Base-by-base conservation (phyloP, 208 protist genomes). In the Leishmania gerbilli region DNA sequence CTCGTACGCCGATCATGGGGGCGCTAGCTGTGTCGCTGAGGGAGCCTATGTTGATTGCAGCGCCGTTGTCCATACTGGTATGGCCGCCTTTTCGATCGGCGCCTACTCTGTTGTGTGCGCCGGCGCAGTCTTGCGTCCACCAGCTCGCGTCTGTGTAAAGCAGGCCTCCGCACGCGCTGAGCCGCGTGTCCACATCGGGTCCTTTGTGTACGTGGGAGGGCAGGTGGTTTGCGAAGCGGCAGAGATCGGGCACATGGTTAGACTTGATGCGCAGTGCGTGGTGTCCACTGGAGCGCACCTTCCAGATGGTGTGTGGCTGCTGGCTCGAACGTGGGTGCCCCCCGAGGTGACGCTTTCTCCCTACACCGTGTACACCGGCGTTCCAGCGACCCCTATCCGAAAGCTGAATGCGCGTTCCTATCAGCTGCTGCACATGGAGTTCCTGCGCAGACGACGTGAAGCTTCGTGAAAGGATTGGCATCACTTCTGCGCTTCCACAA, bases 271-370 rank as follows among this genome's bases (percentile, higher is more conserved):
- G 31, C 71, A 86, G 67, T 95, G 88, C 47, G 89, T 92, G 27
- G 85, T 95, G 71, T 84, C 87, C 11, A 83, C 86, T 62, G 87
- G 87, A 21, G 89, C 84, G 3, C 84, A 81, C 60, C 64, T 95
- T 15, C 84, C 87, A 42, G 88, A 93, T 77, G 92, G 92, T 5
- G 92, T 92, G 64, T 94, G 90, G 90, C 76, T 95, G 80, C 74
- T 78, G 69, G 74, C 84, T 19, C 81, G 84, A 45, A 90, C 83
- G 47, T 89, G 90, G 40, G 90, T 94, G 49, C 84, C 91, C 7
- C 69, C 87, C 24, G 92, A 89, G 40, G 81, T 90, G 27, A 81
- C 87, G 31, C 84, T 95, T 69, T 87, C 83, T 1, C 90, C 90
- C 40, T 95, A 88, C 74, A 91, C 87, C 17, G 80, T 93, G 24